Conservation (phyloP, 2,329 filamentous ascomycete species). For the Ascomycota sp. region DNA sequence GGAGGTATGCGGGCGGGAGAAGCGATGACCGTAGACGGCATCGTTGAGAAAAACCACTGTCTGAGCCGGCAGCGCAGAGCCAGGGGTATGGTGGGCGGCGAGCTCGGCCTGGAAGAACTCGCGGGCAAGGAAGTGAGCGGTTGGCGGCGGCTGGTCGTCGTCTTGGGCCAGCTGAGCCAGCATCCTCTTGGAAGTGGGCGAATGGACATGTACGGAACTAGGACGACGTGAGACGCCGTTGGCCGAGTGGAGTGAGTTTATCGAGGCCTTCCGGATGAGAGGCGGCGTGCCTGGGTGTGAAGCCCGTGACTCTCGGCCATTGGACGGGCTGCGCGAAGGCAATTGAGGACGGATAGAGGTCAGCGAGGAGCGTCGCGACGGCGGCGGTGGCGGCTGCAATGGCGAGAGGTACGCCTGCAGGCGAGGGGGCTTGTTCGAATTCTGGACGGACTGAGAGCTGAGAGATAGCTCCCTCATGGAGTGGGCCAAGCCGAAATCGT, state of each 20-base stretch:
- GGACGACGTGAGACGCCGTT: conserved; percentile 26
- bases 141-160: conserved; percentile 20
- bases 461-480: conserved; percentile 25
- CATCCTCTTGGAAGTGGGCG: conserved; percentile 20
- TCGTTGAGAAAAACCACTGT: conserved; percentile 80
- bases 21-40: conserved; percentile 86
- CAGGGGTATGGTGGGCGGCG: conserved; percentile 32
- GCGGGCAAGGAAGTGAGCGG: conserved; percentile 37
- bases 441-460: conserved; percentile 9
- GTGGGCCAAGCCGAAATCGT: conserved; percentile 15
- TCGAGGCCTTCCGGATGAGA: conserved; percentile 34
- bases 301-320: conserved; percentile 21
- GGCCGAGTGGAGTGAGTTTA: conserved; percentile 32
- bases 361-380: conserved; percentile 15
- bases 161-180: conserved; percentile 12
- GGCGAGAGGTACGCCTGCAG: conserved; percentile 11
- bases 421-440: conserved; percentile 8
- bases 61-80: conserved; percentile 24
- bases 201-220: conserved; percentile 24
- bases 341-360: conserved; percentile 17
- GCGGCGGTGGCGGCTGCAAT: conserved; percentile 15
- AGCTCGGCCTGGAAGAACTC: conserved; percentile 53
- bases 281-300: conserved; percentile 28
- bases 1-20: conserved; percentile 60
- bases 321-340: conserved; percentile 22